Conservation (phyloP, 768 basidiomycete species). For the Calocera viscosa region DNA sequence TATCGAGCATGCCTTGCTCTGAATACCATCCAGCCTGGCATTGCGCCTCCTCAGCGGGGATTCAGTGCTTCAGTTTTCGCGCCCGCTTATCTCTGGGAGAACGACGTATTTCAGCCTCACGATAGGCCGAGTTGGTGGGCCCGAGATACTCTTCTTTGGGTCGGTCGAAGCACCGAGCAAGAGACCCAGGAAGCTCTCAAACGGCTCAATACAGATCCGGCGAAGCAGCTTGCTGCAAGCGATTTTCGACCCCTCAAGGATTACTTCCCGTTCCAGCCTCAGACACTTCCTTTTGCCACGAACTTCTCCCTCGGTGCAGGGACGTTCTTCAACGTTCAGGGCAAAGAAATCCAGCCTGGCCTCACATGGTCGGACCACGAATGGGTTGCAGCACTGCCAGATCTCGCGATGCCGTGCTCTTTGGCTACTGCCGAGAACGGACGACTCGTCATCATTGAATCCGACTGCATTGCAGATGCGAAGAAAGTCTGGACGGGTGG, state of each 20-base stretch:
- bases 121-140: constrained; percentile 56
- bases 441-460: not conserved
- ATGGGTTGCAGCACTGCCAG: not conserved
- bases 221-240: not conserved
- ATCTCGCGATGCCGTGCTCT: not conserved
- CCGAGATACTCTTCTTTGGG: constrained; percentile 60
- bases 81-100: constrained; percentile 78
- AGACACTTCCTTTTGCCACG: not conserved
- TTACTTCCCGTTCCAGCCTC: not conserved
- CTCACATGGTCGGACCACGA: not conserved
- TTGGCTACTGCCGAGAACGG: not conserved
- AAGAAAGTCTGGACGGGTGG: not conserved
- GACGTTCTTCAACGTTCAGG: not conserved
- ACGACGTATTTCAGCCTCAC: constrained; percentile 44
- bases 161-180: constrained; percentile 29
- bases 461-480: not conserved
- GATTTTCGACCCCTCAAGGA: not conserved
- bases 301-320: constrained; percentile 1
- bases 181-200: not conserved
- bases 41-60: constrained; percentile 33
- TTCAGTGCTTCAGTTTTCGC: constrained; percentile 70
- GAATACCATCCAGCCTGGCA: constrained; percentile 40
- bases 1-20: constrained; percentile 58
- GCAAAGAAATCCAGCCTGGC: not conserved
- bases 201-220: not conserved